Percentiles rank a stretch among this genome's conserved stretches.
These are phyloP conservation scores for Amanita subjunquillea DNA, from an alignment of 768 basidiomycete genomes.

Conservation along the genomic window DNA sequence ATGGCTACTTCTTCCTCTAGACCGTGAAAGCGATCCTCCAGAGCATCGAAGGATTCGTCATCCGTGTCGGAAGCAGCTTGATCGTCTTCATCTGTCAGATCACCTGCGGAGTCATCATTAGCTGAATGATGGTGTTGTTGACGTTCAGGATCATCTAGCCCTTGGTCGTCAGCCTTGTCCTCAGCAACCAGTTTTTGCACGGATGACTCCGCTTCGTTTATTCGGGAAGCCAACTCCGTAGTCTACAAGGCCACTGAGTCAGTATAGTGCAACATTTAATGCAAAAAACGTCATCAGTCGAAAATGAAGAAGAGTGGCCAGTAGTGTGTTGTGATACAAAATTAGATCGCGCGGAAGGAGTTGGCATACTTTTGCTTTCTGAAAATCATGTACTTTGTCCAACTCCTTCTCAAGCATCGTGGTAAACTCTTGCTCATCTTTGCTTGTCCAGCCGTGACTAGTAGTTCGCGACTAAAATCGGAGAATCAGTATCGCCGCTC, in stretches of 20 bases:
- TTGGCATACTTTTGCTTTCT: slow-evolving; percentile 64
- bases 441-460: slow-evolving; percentile 53
- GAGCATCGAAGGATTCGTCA: slow-evolving; percentile 54
- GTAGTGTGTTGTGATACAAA: not conserved
- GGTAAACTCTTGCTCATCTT: slow-evolving; percentile 79
- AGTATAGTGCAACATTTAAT: not conserved
- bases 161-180: slow-evolving; percentile 21
- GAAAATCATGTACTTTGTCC: slow-evolving; percentile 91
- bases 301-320: not conserved
- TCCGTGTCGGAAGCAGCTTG: slow-evolving; percentile 18
- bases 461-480: slow-evolving; percentile 27
- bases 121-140: slow-evolving; percentile 39
- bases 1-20: slow-evolving; percentile 93
- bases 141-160: slow-evolving; percentile 39
- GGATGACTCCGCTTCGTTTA: slow-evolving; percentile 72
- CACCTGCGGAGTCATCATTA: slow-evolving; percentile 63
- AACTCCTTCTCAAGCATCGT: slow-evolving; percentile 73
- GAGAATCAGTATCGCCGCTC: not conserved
- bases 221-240: slow-evolving; percentile 70
- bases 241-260: slow-evolving; percentile 35
- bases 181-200: slow-evolving; percentile 70
- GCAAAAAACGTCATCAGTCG: not conserved
- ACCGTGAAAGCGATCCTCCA: slow-evolving; percentile 79
- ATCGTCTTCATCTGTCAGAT: slow-evolving; percentile 30
- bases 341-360: not conserved